These are phyloP conservation scores for Suhomyces bokatorum DNA, from an alignment of 1,139 yeast genomes.

Conservation along the genomic window DNA sequence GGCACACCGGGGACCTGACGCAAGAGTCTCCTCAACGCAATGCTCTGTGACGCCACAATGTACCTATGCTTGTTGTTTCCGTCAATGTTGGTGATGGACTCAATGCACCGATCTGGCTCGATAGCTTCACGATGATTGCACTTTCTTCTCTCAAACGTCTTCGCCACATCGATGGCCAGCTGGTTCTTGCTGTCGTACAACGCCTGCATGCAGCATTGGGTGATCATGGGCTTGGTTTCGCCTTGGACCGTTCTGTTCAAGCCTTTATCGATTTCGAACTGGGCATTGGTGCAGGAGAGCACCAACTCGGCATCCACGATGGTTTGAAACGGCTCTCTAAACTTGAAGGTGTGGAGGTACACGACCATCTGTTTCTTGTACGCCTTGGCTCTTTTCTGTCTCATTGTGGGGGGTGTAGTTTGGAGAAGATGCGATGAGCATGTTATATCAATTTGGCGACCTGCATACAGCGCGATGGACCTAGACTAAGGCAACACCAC, in stretches of 20 bases:
- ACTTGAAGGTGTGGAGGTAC: conserved; percentile 81
- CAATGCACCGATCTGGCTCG: conserved; percentile 74
- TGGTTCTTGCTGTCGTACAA: conserved; percentile 72
- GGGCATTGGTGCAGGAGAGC: conserved; percentile 60
- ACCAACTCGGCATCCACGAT: conserved; percentile 80
- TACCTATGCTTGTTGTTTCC: conserved; percentile 89
- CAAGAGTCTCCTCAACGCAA: conserved; percentile 62
- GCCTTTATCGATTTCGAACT: conserved; percentile 77
- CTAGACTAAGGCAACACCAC: not conserved
- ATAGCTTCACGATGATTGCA: conserved; percentile 65
- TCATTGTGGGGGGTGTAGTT: conserved; percentile 51
- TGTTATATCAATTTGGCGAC: not conserved
- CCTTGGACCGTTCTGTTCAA: conserved; percentile 79
- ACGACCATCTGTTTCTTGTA: conserved; percentile 91
- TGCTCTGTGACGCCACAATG: conserved; percentile 81
- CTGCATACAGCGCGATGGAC: not conserved
- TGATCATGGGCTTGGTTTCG: conserved; percentile 88
- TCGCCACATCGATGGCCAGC: conserved; percentile 75
- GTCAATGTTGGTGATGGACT: conserved; percentile 64
- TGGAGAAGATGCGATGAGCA: conserved; percentile 9
- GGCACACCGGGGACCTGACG: conserved; percentile 90
- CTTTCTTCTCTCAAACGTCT: conserved; percentile 76
- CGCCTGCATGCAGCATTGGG: conserved; percentile 93
- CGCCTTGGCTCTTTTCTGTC: conserved; percentile 93
- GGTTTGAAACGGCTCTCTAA: conserved; percentile 92